Evolutionary conservation across 768 basidiomycete genomes (phyloP).

Genomic region (Mycena kentingensis): DNA sequence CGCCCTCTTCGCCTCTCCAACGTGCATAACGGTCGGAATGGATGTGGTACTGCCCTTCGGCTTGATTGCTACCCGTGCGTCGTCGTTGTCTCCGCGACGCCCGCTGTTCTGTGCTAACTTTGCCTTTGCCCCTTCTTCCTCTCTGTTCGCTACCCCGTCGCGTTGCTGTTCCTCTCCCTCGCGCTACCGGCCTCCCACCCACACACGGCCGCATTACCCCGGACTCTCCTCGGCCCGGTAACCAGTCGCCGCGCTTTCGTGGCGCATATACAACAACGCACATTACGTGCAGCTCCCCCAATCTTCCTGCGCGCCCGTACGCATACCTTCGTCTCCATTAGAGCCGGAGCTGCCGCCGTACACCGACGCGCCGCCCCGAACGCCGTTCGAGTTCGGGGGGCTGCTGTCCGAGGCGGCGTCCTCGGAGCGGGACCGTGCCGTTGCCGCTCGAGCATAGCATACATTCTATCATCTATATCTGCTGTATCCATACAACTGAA

Average conservation of each 20-base stretch:
- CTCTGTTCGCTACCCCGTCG: neutral
- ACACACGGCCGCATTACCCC: too few relatives aligned
- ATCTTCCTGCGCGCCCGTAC: neutral
- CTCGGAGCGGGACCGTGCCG: too few relatives aligned
- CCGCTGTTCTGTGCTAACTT: neutral
- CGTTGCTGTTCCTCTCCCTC: too few relatives aligned
- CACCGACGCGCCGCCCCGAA: neutral
- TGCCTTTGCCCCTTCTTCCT: neutral
- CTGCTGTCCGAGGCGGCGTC: too few relatives aligned
- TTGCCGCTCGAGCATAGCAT: too few relatives aligned
- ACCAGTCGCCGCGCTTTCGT: slow-evolving; percentile 8
- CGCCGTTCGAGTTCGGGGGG: too few relatives aligned
- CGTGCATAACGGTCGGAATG: slow-evolving; percentile 13
- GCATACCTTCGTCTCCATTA: neutral
- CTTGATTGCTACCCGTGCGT: slow-evolving; percentile 15
- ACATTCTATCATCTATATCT: too few relatives aligned
- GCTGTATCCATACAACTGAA: too few relatives aligned
- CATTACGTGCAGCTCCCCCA: neutral
- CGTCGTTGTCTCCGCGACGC: neutral
- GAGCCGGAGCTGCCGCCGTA: neutral
- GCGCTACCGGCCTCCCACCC: too few relatives aligned
- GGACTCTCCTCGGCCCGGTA: too few relatives aligned
- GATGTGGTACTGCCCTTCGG: slow-evolving; percentile 15
- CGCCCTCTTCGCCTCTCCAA: slow-evolving; percentile 3
- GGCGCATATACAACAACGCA: neutral